Percentiles rank a stretch among this genome's conserved stretches.
These are phyloP conservation scores for Xylaria bambusicola DNA, from an alignment of 495 filamentous ascomycete genomes.

Conservation along the genomic window DNA sequence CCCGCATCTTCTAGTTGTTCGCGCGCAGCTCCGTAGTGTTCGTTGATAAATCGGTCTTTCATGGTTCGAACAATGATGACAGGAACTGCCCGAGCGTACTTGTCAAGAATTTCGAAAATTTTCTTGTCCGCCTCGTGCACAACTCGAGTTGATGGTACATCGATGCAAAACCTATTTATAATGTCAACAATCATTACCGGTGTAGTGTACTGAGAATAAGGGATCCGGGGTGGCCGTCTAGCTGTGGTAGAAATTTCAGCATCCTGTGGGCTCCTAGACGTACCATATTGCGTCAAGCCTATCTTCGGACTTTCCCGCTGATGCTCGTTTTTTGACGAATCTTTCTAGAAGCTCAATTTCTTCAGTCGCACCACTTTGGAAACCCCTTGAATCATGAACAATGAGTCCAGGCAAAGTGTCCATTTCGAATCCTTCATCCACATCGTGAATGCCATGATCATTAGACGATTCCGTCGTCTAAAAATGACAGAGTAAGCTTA, in stretches of 20 bases:
- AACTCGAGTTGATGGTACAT: constrained; percentile 17
- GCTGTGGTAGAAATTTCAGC: neutral
- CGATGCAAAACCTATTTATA: constrained; percentile 14
- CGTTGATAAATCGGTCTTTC: constrained; percentile 21
- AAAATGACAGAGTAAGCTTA: neutral
- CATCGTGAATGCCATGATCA: constrained; percentile 18
- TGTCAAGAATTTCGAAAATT: constrained; percentile 16
- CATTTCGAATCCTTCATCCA: constrained; percentile 21
- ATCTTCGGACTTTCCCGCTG: constrained; percentile 6
- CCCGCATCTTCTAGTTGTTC: constrained; percentile 18
- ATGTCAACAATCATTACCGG: neutral
- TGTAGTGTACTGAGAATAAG: neutral
- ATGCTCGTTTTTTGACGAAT: constrained; percentile 19
- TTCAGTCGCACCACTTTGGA: constrained; percentile 19
- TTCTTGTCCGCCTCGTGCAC: constrained; percentile 19
- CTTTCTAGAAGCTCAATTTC: constrained; percentile 13
- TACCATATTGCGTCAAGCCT: constrained; percentile 21
- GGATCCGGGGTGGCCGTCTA: neutral
- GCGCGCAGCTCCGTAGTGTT: constrained; percentile 17
- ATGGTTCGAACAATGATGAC: constrained; percentile 18
- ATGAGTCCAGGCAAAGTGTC: constrained; percentile 21
- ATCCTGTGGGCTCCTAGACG: neutral
- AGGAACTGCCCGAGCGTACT: constrained; percentile 12
- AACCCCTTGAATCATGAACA: constrained; percentile 19
- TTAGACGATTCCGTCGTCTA: constrained; percentile 19